Evolutionary conservation across 2,329 filamentous ascomycete genomes (phyloP), one percentile per base, ranked within the genome.

Genomic region (Colletotrichum siamense): DNA sequence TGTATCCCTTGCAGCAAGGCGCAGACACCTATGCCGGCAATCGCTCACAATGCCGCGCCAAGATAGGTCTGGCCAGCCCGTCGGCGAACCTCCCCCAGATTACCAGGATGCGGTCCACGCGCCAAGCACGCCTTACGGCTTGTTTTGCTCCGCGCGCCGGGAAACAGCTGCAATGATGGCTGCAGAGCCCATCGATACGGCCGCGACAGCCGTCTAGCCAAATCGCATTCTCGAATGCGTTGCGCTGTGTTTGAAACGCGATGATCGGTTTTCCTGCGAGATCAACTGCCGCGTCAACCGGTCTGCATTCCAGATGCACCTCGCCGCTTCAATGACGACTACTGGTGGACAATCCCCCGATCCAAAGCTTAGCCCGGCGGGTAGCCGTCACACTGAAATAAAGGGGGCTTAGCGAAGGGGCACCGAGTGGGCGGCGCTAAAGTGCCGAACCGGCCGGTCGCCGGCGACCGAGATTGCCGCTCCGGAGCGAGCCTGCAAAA

Each of bases 321-420:
- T 24, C 28, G 30, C 22, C 36, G 24, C 30, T 16, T 34, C 13
- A 44, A 24, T 6, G 6, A 36, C 32, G 52, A 24, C 24, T 24
- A 70, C 49, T 61, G 44, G 59, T 65, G 59, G 30, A 28, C 36
- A 16, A 30, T 44, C 12, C 26, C 8, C 3, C 28, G 6, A 22
- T 13, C 44, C 55, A 57, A 34, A 28, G n/a, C 18, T 22, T 36
- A 52, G 65, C 36, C 5, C 10, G 22, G 34, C 57, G 24, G 8
- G 34, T 49, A 28, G 28, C 9, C 26, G 15, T 61, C 8, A 3
- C 22, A 64, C 26, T 62, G 61, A 66, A 62, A 62, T 71, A 34
- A 71, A 70, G 49, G 68, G 71, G 68, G 61, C 28, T 66, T 49
- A 65, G 67, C 67, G 67, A 70, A 66, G 61, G 44, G 66, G 71